Base-by-base conservation (phyloP, 1,139 yeast species). In the Lodderomyces jiufengensis region DNA sequence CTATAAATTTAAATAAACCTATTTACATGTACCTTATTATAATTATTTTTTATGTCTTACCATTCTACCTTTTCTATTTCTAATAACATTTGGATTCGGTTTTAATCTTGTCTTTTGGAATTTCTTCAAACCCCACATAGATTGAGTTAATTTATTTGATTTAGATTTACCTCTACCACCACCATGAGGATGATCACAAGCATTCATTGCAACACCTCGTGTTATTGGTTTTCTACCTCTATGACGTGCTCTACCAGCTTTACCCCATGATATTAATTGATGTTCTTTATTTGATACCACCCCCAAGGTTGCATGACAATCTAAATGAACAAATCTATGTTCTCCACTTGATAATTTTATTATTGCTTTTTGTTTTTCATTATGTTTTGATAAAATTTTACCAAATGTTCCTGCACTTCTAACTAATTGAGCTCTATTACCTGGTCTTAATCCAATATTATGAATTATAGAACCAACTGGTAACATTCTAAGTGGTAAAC, bases 101-200 rank as follows among this genome's bases (percentile, higher is more conserved):
- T 10, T 27, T 15, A 34, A 25, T 66, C 98, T 82, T 24, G 98
- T 92, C 78, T 88, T 90, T 69, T 80, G 90, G 41, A 87, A 84
- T 63, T 92, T 94, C 76, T 90, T 90, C 48, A 82, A 82, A 56
- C 99, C 98, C 97, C 97, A 92, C 65, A 95, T 94, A 42, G 96
- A 85, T 70, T 84, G 88, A 10, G 97, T 85, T 37, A 84, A 76
- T 70, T 87, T 90, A 65, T 90, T 90, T 46, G 95, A 86, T 79
- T 94, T 92, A 41, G 95, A 85, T 63, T 92, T 94, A 77, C 99
- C 99, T 76, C 98, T 84, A 68, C 99, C 99, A 83, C 99, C 99
- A 74, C 99, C 99, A 55, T 88, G 94, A 49, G 99, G 99, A 70
- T 92, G 99, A 64, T 92, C 97, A 57, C 81, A 79, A 43, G 95